Percentiles rank a stretch among this genome's conserved stretches.
Conservation (phyloP, 495 filamentous ascomycete species). For the Tuber aestivum region DNA sequence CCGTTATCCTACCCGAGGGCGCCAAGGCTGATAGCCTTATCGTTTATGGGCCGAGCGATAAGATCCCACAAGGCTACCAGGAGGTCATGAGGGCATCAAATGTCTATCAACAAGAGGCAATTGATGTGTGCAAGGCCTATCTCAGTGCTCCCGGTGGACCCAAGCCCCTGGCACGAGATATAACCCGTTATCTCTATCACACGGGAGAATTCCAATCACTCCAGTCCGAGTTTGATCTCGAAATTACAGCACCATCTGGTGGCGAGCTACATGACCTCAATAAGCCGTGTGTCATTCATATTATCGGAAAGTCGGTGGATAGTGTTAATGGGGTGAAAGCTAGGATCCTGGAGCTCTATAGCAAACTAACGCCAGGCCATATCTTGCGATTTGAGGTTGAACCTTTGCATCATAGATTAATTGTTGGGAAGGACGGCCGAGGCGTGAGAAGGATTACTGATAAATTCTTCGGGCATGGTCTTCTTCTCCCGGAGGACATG, state of each 20-base stretch:
- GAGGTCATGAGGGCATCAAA: constrained; percentile 75
- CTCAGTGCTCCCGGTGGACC: constrained; percentile 64
- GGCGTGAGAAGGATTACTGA: constrained; percentile 33
- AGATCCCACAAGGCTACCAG: constrained; percentile 65
- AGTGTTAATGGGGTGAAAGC: constrained; percentile 43
- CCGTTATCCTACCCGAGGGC: constrained; percentile 68
- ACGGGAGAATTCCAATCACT: constrained; percentile 70
- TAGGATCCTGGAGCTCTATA: constrained; percentile 27
- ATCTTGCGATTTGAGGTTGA: constrained; percentile 50
- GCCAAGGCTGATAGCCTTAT: constrained; percentile 74
- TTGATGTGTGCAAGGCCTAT: constrained; percentile 72
- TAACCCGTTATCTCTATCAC: constrained; percentile 76
- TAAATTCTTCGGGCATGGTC: constrained; percentile 18
- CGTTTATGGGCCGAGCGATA: constrained; percentile 70
- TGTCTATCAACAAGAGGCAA: constrained; percentile 68
- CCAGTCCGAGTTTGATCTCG: constrained; percentile 68
- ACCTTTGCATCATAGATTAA: constrained; percentile 39
- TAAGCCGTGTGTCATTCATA: constrained; percentile 25
- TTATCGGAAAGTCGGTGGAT: constrained; percentile 30
- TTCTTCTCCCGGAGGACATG: constrained; percentile 36
- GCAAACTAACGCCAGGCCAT: constrained; percentile 51
- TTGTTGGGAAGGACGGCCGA: constrained; percentile 35
- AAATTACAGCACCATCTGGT: constrained; percentile 67
- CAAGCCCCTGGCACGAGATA: constrained; percentile 68
- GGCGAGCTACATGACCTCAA: constrained; percentile 40